phyloP scores from a whole-genome alignment of 192 early-diverging fungal genomes.

The Funneliformis mosseae region DNA sequence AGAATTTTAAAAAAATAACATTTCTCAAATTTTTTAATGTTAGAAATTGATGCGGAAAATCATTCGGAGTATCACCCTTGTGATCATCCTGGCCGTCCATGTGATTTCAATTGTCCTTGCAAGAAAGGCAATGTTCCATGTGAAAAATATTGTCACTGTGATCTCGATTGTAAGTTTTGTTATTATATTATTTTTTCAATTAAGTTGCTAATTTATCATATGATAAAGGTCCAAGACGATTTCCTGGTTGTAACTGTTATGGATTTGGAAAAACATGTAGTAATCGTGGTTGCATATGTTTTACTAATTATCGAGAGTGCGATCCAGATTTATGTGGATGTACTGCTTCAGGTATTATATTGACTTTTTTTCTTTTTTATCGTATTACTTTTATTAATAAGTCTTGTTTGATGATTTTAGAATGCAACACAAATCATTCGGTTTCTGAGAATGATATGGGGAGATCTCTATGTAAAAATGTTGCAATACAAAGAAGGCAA shows the following conservation, averaged over 20 bases:
- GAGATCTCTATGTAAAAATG: constrained; percentile 20
- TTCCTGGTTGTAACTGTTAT: constrained; percentile 30
- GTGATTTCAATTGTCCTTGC: constrained; percentile 21
- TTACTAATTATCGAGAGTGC: constrained; percentile 31
- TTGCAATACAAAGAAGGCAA: constrained; percentile 8
- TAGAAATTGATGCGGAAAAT: constrained; percentile 29
- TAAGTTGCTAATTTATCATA: not conserved
- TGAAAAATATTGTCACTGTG: constrained; percentile 35
- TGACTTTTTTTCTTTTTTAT: not conserved
- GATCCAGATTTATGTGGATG: constrained; percentile 32
- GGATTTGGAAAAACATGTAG: not conserved
- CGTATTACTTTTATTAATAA: not conserved
- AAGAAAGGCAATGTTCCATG: constrained; percentile 24
- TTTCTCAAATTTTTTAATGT: not conserved
- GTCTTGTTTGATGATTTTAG: not conserved
- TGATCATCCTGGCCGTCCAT: constrained; percentile 28
- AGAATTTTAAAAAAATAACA: not conserved
- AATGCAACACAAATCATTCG: not conserved
- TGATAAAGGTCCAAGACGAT: constrained; percentile 27
- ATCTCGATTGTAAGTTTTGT: constrained; percentile 19
- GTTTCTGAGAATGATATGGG: not conserved
- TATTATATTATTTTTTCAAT: not conserved
- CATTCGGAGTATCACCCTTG: constrained; percentile 32
- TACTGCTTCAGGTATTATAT: constrained; percentile 16
- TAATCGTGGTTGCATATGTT: constrained; percentile 23